These are phyloP conservation scores for Chaetomiaceae sp. DNA, from an alignment of 2,329 filamentous ascomycete species.

Conservation along the genomic window DNA sequence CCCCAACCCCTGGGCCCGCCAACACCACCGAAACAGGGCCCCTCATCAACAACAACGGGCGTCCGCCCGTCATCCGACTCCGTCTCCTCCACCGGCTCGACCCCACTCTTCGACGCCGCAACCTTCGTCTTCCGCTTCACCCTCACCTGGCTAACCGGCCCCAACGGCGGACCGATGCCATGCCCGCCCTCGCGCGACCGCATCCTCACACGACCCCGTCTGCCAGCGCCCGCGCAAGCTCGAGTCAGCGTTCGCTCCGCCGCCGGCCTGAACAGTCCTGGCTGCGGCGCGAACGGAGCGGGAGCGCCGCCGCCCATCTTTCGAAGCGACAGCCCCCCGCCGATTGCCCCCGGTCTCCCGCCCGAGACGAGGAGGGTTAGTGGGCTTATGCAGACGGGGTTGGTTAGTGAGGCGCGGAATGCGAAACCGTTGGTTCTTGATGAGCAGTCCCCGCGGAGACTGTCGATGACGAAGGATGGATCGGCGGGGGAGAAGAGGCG, in stretches of 20 bases:
- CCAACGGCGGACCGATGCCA: constrained; percentile 39
- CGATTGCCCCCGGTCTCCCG: constrained; percentile 37
- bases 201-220: constrained; percentile 61
- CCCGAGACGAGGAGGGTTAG: constrained; percentile 46
- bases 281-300: background rate
- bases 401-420: constrained; percentile 50
- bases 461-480: constrained; percentile 15
- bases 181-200: constrained; percentile 54
- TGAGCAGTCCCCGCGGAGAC: too few species aligned
- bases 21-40: constrained; percentile 36
- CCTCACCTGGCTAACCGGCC: constrained; percentile 32
- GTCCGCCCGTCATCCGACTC: constrained; percentile 42
- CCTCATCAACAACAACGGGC: constrained; percentile 28
- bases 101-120: constrained; percentile 51
- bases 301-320: too few species aligned
- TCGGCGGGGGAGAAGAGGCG: constrained; percentile 20
- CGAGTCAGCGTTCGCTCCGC: constrained; percentile 46
- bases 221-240: constrained; percentile 66
- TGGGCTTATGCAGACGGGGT: constrained; percentile 41
- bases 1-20: constrained; percentile 25
- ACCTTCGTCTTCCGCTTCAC: constrained; percentile 71
- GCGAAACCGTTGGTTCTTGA: constrained; percentile 39
- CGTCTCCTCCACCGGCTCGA: constrained; percentile 50
- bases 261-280: constrained; percentile 12
- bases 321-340: constrained; percentile 37